Percentiles rank a stretch among this genome's conserved stretches.
phyloP scores from a whole-genome alignment of 495 filamentous ascomycete species.

The Pseudevernia furfuracea region DNA sequence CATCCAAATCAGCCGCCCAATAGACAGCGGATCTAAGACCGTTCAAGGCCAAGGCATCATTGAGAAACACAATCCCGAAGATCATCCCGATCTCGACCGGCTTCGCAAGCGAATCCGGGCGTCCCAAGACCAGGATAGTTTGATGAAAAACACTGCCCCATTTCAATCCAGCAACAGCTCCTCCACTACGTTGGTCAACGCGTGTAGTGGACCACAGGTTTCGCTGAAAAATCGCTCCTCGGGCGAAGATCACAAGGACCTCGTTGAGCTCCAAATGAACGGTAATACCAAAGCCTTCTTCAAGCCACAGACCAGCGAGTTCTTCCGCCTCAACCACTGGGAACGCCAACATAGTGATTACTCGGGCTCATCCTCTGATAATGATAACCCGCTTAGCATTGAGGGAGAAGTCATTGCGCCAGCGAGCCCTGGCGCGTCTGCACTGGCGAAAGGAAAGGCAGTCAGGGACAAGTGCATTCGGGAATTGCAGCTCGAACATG shows the following conservation, averaged over 20 bases:
- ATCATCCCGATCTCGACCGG: background rate
- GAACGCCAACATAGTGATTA: background rate
- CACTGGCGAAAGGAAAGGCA: background rate
- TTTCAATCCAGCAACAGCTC: background rate
- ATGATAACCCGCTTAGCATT: background rate
- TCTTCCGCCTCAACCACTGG: background rate
- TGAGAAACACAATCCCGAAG: background rate
- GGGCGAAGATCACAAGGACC: background rate
- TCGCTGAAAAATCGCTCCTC: background rate
- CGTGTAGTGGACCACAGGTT: background rate
- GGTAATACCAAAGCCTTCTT: background rate
- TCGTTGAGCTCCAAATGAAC: background rate
- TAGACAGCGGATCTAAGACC: background rate
- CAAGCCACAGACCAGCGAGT: background rate
- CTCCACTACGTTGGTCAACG: background rate
- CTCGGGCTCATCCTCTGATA: background rate
- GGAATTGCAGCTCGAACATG: background rate
- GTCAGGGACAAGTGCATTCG: background rate
- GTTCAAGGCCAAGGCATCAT: background rate
- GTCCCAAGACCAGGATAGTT: background rate
- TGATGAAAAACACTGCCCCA: background rate
- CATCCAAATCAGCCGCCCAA: background rate
- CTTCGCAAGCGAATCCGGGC: background rate
- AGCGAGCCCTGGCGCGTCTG: background rate
- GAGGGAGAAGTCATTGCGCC: background rate